Evolutionary conservation across 75 land plant species (phyloP), one percentile per base, ranked within the genome.

Genomic region (Selaginella moellendorffii): DNA sequence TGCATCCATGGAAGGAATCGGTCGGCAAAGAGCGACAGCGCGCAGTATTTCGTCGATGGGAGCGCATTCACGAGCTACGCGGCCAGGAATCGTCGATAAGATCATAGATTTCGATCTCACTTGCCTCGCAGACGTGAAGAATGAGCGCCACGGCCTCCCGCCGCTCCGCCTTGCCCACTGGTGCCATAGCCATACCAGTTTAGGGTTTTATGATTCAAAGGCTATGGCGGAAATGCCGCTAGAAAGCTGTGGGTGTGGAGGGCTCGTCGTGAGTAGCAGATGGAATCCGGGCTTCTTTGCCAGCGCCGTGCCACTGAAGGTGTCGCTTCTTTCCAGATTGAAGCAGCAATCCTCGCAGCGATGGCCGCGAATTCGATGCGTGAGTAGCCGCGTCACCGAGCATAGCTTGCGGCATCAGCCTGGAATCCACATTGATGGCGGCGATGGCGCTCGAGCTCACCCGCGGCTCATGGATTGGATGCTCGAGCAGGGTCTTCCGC

Each of bases 391-490:
- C 19, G 18, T 56, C 9, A 19, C 14, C 8, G 24, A 20, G 60
- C 60, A 24, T 8, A 24, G 24, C n/a, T n/a, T n/a, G n/a, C n/a
- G n/a, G 24, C 5, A 56, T 2, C 24, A 65, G 23, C 53, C 54
- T 20, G 63, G 59, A 52, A 64, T 23, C 2, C 31, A 64, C 36
- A 65, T 52, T 64, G 68, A 51, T 36, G 36, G 62, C 22, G 53
- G 36, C 53, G n/a, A n/a, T n/a, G n/a, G n/a, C n/a, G n/a, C n/a
- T n/a, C n/a, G n/a, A n/a, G n/a, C n/a, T n/a, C n/a, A n/a, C n/a
- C n/a, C n/a, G n/a, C 71, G 61, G 27, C 66, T 93, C 73, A 89
- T 79, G 76, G 69, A 84, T 21, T 93, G 98, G 98, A 82, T 93
- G 96, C 81, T 79, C 42, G 58, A 65, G 25, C 77, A 93, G 25